Conservation (phyloP, 495 filamentous ascomycete genomes). For the Neurospora africana region DNA sequence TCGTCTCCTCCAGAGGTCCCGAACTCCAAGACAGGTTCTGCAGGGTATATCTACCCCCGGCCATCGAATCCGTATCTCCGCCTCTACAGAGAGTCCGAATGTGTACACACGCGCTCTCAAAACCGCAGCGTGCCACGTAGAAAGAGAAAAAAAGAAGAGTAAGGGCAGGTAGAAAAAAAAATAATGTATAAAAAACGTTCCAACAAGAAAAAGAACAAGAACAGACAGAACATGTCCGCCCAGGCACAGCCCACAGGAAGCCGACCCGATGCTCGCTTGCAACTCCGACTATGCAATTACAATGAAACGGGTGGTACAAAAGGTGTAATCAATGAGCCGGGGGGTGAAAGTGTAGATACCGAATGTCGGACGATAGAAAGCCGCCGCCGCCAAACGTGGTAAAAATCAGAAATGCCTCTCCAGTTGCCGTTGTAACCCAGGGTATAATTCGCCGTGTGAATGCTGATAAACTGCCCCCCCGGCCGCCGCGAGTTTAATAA, state of each 20-base stretch:
- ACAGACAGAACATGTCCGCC: not conserved
- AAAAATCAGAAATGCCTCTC: constrained; percentile 20
- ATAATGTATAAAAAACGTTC: not conserved
- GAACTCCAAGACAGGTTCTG: not conserved
- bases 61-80: not conserved
- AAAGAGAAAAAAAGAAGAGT: not conserved
- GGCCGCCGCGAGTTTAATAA: constrained; percentile 40
- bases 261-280: not conserved
- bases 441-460: constrained; percentile 12
- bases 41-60: not conserved
- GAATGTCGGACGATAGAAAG: not conserved
- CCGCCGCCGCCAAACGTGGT: not conserved
- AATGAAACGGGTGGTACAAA: not conserved
- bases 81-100: not conserved
- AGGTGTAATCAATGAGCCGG: not conserved
- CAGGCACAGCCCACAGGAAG: not conserved
- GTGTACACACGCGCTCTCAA: not conserved
- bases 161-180: not conserved
- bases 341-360: not conserved
- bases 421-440: constrained; percentile 7
- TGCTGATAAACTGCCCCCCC: constrained; percentile 22
- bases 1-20: not conserved
- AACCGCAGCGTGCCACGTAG: not conserved
- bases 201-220: not conserved
- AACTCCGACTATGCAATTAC: not conserved